These are phyloP conservation scores for Phaffomyces antillensis DNA, from an alignment of 805 yeast genomes.

Conservation along the genomic window DNA sequence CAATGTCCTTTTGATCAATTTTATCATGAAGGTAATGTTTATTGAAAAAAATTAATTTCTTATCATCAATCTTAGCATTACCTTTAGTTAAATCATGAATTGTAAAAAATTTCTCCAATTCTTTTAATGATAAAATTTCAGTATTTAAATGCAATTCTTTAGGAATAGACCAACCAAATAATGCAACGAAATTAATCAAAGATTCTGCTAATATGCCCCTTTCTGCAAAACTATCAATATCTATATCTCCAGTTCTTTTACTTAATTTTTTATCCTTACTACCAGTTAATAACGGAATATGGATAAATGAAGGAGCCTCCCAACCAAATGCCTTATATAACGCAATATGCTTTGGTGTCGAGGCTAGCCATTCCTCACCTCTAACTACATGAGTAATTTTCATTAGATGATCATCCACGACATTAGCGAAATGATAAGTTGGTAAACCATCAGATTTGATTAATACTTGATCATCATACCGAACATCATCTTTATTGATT, in stretches of 20 bases:
- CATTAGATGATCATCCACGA: conserved; percentile 93
- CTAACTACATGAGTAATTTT: conserved; percentile 87
- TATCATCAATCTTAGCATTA: conserved; percentile 82
- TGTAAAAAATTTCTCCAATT: conserved; percentile 50
- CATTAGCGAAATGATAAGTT: conserved; percentile 94
- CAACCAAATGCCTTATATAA: conserved; percentile 82
- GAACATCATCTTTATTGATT: conserved; percentile 54
- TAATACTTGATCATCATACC: conserved; percentile 86
- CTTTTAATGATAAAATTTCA: conserved; percentile 45
- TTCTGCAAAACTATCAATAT: conserved; percentile 49
- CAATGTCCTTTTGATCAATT: conserved; percentile 31
- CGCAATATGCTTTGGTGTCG: conserved; percentile 92
- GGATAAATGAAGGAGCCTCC: conserved; percentile 76
- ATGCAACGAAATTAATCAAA: conserved; percentile 73
- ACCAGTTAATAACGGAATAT: conserved; percentile 82
- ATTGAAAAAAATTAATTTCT: conserved; percentile 71
- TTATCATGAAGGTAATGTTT: conserved; percentile 51
- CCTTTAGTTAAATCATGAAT: conserved; percentile 81
- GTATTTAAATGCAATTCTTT: conserved; percentile 43
- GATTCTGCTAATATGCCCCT: conserved; percentile 83
- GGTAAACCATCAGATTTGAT: conserved; percentile 93
- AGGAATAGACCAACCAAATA: conserved; percentile 93
- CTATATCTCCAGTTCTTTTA: conserved; percentile 78
- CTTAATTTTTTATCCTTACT: conserved; percentile 69
- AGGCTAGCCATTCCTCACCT: conserved; percentile 97